Evolutionary conservation across 2,329 filamentous ascomycete genomes (phyloP), one percentile per base, ranked within the genome.

Genomic region (Neocucurbitaria cava): DNA sequence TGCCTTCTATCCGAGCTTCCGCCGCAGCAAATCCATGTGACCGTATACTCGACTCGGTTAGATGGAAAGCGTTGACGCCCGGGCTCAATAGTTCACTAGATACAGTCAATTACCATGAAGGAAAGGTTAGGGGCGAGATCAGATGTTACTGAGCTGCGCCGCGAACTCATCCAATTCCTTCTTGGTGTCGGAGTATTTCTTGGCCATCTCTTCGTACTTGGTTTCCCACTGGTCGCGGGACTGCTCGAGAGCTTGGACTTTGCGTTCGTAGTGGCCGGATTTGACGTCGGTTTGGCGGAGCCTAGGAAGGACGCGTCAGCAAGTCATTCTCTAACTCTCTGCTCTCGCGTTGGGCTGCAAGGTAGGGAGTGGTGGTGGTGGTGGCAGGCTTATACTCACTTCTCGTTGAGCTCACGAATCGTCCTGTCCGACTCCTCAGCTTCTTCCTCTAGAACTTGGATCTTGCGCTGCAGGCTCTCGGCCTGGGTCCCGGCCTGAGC

Each of bases 221-320:
- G 85, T 77, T 84, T 98, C 95, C 93, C 93, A 97, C 79, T 93
- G 87, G 80, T 97, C 92, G 72, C 91, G 90, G 77, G 93, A 87
- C 74, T 87, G 84, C 83, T 99, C 95, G 74, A 97, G 88, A 72
- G 95, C 94, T 81, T 97, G 92, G 69, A 98, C 95, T 85, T 98
- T 98, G 82, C 95, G 95, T 84, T 99, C 95, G 81, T 94, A 98
- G 84, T 99, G 94, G 72, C 94, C 95, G 74, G 94, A 93, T 86
- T 98, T 98, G 82, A 98, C 92, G 78, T 99, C 95, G 82, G 95
- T 97, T 83, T 96, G 93, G 78, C 95, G 93, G 76, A 98, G 91
- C 83, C 95, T 99, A n/a, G 52, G 48, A 52, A n/a, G 52, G 48
- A 52, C 44, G 54, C 43, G 61, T 71, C 54, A 71, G 69, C 58